A percentile compares a stretch with the other conserved stretches of the same genome.
Conservation (phyloP, 441 rosid genomes). For the Gossypium trilobum region DNA sequence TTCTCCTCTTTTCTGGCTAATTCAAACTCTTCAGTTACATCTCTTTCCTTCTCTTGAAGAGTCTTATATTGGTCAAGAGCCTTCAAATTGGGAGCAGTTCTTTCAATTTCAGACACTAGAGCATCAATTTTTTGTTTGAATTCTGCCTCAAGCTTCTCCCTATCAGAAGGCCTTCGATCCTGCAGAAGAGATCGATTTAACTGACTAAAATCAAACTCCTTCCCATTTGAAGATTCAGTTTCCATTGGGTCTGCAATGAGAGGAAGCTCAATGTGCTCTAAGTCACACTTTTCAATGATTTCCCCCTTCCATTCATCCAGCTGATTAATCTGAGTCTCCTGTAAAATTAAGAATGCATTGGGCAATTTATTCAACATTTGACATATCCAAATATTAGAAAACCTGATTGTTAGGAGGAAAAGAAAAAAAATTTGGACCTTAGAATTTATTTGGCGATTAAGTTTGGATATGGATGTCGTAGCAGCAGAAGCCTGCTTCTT, state of each 20-base stretch:
- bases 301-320: slow-evolving; percentile 64
- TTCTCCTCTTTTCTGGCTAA: slow-evolving; percentile 83
- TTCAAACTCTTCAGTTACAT: slow-evolving; percentile 74
- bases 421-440: slow-evolving; percentile 42
- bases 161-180: slow-evolving; percentile 61
- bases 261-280: slow-evolving; percentile 74
- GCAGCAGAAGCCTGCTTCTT: slow-evolving; percentile 77
- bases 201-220: slow-evolving; percentile 69
- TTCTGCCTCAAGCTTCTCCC: slow-evolving; percentile 73
- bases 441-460: slow-evolving; percentile 67
- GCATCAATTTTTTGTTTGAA: slow-evolving; percentile 76
- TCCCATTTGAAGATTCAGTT: slow-evolving; percentile 49
- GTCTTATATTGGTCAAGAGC: slow-evolving; percentile 92
- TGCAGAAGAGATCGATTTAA: slow-evolving; percentile 69
- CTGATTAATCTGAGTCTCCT: slow-evolving; percentile 77
- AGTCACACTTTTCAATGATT: slow-evolving; percentile 73
- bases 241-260: slow-evolving; percentile 67
- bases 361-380: slow-evolving; percentile 11
- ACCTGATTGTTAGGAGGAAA: slow-evolving; percentile 5
- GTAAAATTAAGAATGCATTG: slow-evolving; percentile 28
- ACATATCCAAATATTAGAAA: background rate
- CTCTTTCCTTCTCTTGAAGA: slow-evolving; percentile 73
- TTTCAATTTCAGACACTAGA: slow-evolving; percentile 63
- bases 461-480: slow-evolving; percentile 67
- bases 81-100: slow-evolving; percentile 91